These are phyloP conservation scores for Acorus calamus DNA, from an alignment of 106 monocot genomes.

Conservation along the genomic window DNA sequence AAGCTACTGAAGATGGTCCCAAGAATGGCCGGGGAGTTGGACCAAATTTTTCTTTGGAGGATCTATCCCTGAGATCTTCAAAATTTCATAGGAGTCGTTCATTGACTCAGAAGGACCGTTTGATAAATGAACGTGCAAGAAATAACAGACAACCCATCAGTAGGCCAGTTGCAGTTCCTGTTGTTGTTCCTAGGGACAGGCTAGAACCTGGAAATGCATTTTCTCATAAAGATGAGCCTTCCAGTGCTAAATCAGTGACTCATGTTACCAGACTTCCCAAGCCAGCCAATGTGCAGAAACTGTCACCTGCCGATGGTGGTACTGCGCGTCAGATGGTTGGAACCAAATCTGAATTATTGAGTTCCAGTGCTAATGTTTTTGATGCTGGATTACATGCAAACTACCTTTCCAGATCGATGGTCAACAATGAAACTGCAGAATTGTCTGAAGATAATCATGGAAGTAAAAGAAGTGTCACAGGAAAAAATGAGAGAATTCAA, in stretches of 20 bases:
- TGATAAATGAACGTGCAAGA: constrained; percentile 10
- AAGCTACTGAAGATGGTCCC: constrained; percentile 18
- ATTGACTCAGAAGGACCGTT: constrained; percentile 20
- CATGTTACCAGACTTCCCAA: constrained; percentile 5
- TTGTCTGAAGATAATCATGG: constrained; percentile 6
- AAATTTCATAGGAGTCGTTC: constrained; percentile 15
- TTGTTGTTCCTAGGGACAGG: constrained; percentile 42
- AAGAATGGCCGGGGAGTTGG: constrained; percentile 9
- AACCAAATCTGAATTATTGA: constrained; percentile 13
- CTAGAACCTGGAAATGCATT: constrained; percentile 8
- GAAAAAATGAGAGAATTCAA: constrained; percentile 38
- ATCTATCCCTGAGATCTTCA: constrained; percentile 7
- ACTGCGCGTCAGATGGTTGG: constrained; percentile 11
- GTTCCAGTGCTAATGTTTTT: constrained; percentile 4
- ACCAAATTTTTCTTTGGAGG: constrained; percentile 22
- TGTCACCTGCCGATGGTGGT: too few species aligned
- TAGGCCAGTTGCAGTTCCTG: constrained; percentile 34
- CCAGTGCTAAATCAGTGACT: neutral
- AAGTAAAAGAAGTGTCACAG: constrained; percentile 16
- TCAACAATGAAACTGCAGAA: constrained; percentile 12
- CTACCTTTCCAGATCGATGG: constrained; percentile 2
- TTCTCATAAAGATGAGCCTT: constrained; percentile 14
- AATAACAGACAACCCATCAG: constrained; percentile 18
- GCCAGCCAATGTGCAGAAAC: constrained; percentile 6
- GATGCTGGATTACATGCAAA: constrained; percentile 14